Evolutionary conservation across 2,329 filamentous ascomycete species (phyloP).

Genomic region (Nectriaceae sp.): DNA sequence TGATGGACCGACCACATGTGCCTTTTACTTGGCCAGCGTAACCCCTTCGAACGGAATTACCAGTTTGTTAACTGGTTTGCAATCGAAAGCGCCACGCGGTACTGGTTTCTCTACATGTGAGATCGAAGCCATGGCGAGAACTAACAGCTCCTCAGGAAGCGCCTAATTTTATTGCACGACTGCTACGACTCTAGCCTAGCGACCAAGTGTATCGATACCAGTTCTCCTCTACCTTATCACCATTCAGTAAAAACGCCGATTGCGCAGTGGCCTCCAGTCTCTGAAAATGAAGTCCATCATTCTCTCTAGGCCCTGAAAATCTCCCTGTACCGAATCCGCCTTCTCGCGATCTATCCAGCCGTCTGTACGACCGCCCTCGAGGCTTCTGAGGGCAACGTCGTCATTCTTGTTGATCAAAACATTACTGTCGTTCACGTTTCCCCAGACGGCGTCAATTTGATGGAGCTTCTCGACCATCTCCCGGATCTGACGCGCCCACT

Average conservation of each 20-base stretch:
- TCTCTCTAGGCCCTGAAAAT: not conserved
- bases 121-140: too few species aligned
- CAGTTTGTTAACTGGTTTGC: too few species aligned
- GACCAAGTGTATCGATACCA: too few species aligned
- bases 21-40: too few species aligned
- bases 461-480: not conserved
- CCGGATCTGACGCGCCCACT: not conserved
- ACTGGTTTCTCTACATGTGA: too few species aligned
- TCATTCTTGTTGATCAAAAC: not conserved
- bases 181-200: too few species aligned
- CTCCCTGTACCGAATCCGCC: not conserved
- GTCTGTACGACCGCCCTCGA: not conserved
- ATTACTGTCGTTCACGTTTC: not conserved
- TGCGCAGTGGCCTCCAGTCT: not conserved
- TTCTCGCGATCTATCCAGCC: not conserved
- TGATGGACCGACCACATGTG: not conserved
- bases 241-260: too few species aligned
- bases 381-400: not conserved
- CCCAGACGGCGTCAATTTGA: not conserved
- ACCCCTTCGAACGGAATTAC: too few species aligned
- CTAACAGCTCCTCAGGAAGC: too few species aligned
- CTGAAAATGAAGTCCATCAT: not conserved
- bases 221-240: too few species aligned
- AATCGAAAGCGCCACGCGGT: too few species aligned
- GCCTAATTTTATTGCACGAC: too few species aligned